A percentile compares a stretch with the other conserved stretches of the same genome.
phyloP scores from a whole-genome alignment of 306 rosid genomes.

The Dryas drummondii region DNA sequence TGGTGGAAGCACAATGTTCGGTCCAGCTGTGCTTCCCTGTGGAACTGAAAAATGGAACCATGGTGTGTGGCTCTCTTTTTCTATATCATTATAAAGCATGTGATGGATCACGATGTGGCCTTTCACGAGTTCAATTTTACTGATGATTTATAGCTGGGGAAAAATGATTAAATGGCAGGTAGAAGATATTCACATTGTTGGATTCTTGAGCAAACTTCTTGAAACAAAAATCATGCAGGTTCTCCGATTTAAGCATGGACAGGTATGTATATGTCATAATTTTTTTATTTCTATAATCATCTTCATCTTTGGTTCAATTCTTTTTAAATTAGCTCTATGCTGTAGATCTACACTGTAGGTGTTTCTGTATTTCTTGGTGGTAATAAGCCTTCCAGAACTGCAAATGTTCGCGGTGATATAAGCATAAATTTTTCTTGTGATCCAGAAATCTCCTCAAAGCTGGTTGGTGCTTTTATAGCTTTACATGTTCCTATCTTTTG shows the following conservation, averaged over 20 bases:
- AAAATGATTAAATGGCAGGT: constrained; percentile 52
- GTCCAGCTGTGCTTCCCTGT: constrained; percentile 94
- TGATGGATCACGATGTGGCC: constrained; percentile 4
- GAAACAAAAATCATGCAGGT: constrained; percentile 91
- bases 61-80: constrained; percentile 47
- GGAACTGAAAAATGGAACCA: constrained; percentile 77
- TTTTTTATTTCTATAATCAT: constrained; percentile 19
- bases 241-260: constrained; percentile 94
- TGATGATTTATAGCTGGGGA: constrained; percentile 17
- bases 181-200: constrained; percentile 86
- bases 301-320: constrained; percentile 19
- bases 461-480: constrained; percentile 51
- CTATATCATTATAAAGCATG: constrained; percentile 20
- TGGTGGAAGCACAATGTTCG: constrained; percentile 97
- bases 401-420: constrained; percentile 84
- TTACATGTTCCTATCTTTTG: neutral
- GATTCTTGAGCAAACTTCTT: constrained; percentile 90
- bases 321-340: constrained; percentile 37
- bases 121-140: constrained; percentile 22
- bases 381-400: constrained; percentile 83
- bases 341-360: constrained; percentile 78
- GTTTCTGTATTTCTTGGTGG: constrained; percentile 96
- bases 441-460: constrained; percentile 87
- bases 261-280: constrained; percentile 45
- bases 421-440: constrained; percentile 92